phyloP scores from a whole-genome alignment of 2,329 filamentous ascomycete species.

The Macroventuria anomochaeta region DNA sequence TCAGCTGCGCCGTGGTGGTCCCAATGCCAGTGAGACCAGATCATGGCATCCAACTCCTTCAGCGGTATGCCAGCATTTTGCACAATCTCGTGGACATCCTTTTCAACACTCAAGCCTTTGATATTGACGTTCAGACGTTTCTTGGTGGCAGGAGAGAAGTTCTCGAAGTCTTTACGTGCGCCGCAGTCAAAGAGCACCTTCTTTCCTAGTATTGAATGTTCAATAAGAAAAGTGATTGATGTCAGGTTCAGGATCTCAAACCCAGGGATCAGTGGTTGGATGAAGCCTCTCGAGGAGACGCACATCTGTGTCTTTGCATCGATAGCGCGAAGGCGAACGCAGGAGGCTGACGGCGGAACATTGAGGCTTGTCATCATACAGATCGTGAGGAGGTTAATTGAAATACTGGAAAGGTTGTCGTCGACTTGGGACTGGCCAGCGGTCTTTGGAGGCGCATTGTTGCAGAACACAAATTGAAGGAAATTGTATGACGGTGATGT shows the following conservation, averaged over 20 bases:
- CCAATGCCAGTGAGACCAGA: slow-evolving; percentile 55
- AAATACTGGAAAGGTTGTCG: not conserved
- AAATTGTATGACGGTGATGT: not conserved
- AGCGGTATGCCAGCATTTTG: slow-evolving; percentile 23
- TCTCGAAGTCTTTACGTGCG: slow-evolving; percentile 21
- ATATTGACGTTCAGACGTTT: slow-evolving; percentile 22
- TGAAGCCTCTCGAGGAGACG: not conserved
- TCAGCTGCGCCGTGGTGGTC: slow-evolving; percentile 61
- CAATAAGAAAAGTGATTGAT: slow-evolving; percentile 19
- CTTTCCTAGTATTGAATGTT: too few species aligned
- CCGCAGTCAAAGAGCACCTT: slow-evolving; percentile 26
- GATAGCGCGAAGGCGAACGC: not conserved
- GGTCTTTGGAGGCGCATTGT: not conserved
- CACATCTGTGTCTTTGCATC: not conserved
- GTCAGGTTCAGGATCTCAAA: not conserved
- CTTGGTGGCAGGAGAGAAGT: slow-evolving; percentile 21
- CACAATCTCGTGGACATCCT: slow-evolving; percentile 31
- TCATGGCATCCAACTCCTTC: slow-evolving; percentile 45
- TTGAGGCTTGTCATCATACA: not conserved
- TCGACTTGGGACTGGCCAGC: too few species aligned
- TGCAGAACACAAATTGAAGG: not conserved
- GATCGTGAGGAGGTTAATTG: not conserved
- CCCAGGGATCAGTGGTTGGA: not conserved
- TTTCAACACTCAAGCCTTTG: slow-evolving; percentile 20
- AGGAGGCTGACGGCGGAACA: not conserved